Conservation (phyloP, 2,329 filamentous ascomycete species). For the Biscogniauxia marginata region DNA sequence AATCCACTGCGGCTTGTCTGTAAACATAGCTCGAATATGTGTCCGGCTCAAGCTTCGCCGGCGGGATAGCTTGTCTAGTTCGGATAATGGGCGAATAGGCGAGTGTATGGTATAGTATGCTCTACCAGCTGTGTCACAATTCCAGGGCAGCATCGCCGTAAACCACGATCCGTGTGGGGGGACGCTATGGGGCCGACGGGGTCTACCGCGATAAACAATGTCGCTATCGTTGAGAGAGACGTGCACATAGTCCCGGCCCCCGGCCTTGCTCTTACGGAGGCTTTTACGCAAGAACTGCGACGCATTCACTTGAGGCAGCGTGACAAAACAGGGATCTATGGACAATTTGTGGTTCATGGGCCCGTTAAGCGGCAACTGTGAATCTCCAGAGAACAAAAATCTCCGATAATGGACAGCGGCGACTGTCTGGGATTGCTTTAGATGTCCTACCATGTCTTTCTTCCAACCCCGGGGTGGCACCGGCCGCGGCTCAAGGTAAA, state of each 20-base stretch:
- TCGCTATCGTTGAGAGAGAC: background rate
- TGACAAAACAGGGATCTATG: slow-evolving; percentile 17
- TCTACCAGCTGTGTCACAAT: background rate
- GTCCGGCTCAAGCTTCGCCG: slow-evolving; percentile 37
- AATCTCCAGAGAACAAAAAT: slow-evolving; percentile 23
- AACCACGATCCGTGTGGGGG: slow-evolving; percentile 17
- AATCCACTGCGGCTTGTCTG: slow-evolving; percentile 23
- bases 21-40: slow-evolving; percentile 37
- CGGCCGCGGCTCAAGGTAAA: background rate
- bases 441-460: slow-evolving; percentile 18
- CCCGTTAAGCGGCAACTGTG: slow-evolving; percentile 39
- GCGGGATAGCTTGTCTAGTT: slow-evolving; percentile 33
- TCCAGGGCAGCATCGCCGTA: slow-evolving; percentile 4
- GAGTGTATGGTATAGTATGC: slow-evolving; percentile 19
- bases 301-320: background rate
- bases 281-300: background rate
- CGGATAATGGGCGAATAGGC: slow-evolving; percentile 26
- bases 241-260: background rate
- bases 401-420: slow-evolving; percentile 10
- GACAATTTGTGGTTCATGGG: slow-evolving; percentile 36
- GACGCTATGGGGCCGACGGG: slow-evolving; percentile 17
- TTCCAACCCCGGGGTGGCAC: slow-evolving; percentile 19
- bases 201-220: slow-evolving; percentile 5
- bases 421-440: slow-evolving; percentile 12
- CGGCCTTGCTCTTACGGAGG: background rate